Conservation (phyloP, 805 yeast species). For the Teunomyces cretensis region DNA sequence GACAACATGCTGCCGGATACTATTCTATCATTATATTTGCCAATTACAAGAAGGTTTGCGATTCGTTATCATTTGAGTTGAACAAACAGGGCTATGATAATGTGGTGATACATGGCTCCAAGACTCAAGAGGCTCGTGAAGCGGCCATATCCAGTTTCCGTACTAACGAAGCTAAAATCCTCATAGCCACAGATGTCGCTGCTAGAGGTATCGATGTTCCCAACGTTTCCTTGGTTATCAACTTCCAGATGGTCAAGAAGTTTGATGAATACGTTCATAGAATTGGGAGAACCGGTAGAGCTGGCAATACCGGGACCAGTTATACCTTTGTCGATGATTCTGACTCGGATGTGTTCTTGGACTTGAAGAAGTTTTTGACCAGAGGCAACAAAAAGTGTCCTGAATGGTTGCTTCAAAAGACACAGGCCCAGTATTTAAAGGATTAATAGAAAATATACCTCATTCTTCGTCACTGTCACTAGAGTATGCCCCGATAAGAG, state of each 20-base stretch:
- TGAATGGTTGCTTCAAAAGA: slow-evolving; percentile 20
- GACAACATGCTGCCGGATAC: slow-evolving; percentile 41
- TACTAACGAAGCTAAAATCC: slow-evolving; percentile 52
- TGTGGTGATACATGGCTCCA: slow-evolving; percentile 81
- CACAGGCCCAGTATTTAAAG: slow-evolving; percentile 1
- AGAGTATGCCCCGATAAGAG: slow-evolving; percentile 25
- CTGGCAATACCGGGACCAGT: slow-evolving; percentile 78
- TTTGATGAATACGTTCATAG: slow-evolving; percentile 89
- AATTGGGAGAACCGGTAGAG: slow-evolving; percentile 96
- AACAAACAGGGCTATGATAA: slow-evolving; percentile 33
- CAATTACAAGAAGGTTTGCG: slow-evolving; percentile 74
- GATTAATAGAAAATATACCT: neutral
- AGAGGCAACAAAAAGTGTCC: slow-evolving; percentile 31
- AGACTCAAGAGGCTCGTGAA: slow-evolving; percentile 83
- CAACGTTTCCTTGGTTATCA: slow-evolving; percentile 78
- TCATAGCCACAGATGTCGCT: slow-evolving; percentile 94
- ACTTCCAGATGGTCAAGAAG: slow-evolving; percentile 76
- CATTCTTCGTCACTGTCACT: slow-evolving; percentile 30
- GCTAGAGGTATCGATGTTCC: slow-evolving; percentile 96
- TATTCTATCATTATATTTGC: slow-evolving; percentile 71
- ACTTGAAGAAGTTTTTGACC: slow-evolving; percentile 49
- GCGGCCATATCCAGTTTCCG: slow-evolving; percentile 63
- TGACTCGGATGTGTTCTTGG: slow-evolving; percentile 53
- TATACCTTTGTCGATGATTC: slow-evolving; percentile 65
- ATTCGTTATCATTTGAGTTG: slow-evolving; percentile 56